These are phyloP conservation scores for Flaveria trinervia DNA, from an alignment of 129 eudicot genomes.

Conservation along the genomic window DNA sequence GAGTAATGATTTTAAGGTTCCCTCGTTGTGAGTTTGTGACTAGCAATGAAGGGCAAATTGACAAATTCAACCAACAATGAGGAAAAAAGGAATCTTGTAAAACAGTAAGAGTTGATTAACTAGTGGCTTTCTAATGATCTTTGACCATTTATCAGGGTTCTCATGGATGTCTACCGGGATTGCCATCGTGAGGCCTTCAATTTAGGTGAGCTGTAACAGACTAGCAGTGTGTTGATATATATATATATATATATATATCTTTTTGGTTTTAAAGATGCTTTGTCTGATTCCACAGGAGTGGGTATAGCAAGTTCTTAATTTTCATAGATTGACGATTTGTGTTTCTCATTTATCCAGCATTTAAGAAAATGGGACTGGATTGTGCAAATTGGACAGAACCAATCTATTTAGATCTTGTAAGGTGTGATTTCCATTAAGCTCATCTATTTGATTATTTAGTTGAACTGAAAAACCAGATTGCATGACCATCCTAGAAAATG, in stretches of 20 bases:
- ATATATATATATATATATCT: too few species aligned
- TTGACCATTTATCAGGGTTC: conserved; percentile 58
- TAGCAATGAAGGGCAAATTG: too few species aligned
- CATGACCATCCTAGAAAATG: neutral
- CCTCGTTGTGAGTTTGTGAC: too few species aligned
- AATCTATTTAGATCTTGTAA: conserved; percentile 73
- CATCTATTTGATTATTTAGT: neutral
- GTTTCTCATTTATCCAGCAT: conserved; percentile 53
- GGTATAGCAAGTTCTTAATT: conserved; percentile 6
- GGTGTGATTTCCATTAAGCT: conserved; percentile 46
- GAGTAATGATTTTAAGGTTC: too few species aligned
- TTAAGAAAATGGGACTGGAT: conserved; percentile 87
- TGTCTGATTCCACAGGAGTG: conserved; percentile 4
- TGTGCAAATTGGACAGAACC: conserved; percentile 98
- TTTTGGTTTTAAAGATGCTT: conserved; percentile 3
- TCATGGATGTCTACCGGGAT: conserved; percentile 79
- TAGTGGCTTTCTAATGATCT: conserved; percentile 10
- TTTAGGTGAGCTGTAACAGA: conserved; percentile 55
- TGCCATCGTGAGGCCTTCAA: conserved; percentile 91
- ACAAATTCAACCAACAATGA: neutral
- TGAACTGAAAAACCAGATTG: neutral
- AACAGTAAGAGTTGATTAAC: conserved; percentile 10
- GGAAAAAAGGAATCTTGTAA: neutral
- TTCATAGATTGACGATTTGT: conserved; percentile 18
- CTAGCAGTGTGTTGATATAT: conserved; percentile 16